phyloP scores from a whole-genome alignment of 768 basidiomycete genomes.

The Tricholoma bakamatsutake region DNA sequence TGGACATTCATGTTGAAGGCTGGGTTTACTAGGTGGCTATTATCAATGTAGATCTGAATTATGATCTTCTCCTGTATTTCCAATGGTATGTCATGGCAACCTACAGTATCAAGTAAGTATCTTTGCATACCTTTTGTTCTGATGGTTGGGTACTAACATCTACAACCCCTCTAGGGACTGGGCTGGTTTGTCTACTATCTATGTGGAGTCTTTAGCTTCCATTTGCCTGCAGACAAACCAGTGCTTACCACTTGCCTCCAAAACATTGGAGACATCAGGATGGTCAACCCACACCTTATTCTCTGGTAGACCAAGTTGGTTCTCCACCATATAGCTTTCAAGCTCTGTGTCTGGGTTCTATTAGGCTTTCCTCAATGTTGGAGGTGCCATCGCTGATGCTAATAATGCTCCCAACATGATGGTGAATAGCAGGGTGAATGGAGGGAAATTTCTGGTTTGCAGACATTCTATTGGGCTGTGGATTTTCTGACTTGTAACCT shows the following conservation, averaged over 20 bases:
- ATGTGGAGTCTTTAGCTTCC: background rate
- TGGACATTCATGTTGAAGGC: background rate
- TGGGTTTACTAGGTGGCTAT: background rate
- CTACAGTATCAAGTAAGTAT: background rate
- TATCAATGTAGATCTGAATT: background rate
- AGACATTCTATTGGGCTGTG: background rate
- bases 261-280: background rate
- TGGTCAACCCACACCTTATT: too few species aligned
- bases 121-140: background rate
- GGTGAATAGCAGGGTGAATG: too few species aligned
- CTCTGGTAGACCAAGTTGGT: too few species aligned
- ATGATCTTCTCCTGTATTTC: background rate
- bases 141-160: background rate
- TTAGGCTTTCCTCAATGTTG: too few species aligned
- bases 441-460: background rate
- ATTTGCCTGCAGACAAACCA: background rate
- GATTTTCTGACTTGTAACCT: background rate
- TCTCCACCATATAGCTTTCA: too few species aligned
- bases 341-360: too few species aligned
- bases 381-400: background rate
- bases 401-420: background rate
- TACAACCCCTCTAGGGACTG: background rate
- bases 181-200: background rate
- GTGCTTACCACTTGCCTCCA: background rate
- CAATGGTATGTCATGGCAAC: background rate